Base-by-base conservation (phyloP, 768 basidiomycete species). In the Leccinum imitatum region DNA sequence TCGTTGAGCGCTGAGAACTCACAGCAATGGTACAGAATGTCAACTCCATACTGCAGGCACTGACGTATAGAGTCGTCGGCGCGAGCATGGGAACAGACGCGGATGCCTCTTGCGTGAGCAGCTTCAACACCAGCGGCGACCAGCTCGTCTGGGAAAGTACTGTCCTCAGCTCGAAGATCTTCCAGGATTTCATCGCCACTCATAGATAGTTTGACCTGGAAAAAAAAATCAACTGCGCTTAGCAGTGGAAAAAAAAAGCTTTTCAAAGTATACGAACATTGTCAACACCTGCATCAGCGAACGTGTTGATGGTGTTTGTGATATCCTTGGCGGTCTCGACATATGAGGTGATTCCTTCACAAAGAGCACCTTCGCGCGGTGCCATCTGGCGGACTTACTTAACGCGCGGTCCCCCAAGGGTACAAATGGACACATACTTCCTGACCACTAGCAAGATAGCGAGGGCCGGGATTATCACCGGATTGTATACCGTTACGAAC, bases 51-150 rank as follows among this genome's bases (percentile, higher is more conserved):
- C 55, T 75, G 72, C 30, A 77, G 65, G 37, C 69, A 75, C 59
- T 76, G 76, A 46, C 69, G 60, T 52, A 77, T 52, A 11, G 73
- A 65, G 19, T 67, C 59, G 37, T 76, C 76, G 10, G 76, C 74
- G 33, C 76, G 71, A 4, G 75, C 75, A 59, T 76, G 75, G 10
- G 75, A 73, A 47, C 76, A 76, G 25, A 73, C 75, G 46, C 76
- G 76, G 15, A 77, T 71, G 8, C 76, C 76, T 35, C 53, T 67
- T 21, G 70, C 65, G 55, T 76, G 75, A 17, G 75, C 75, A 8
- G 67, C 70, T 65, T 76, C 73, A 3, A 74, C 68, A 19, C 69
- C 74, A n/a, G 75, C 69, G 17, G 69, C 73, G 1, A 75, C 75
- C 5, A 73, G 62, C 51, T 71, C 65, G 27, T 76, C 76, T 0